These are phyloP conservation scores for Xylaria curta DNA, from an alignment of 495 filamentous ascomycete genomes.

Conservation along the genomic window DNA sequence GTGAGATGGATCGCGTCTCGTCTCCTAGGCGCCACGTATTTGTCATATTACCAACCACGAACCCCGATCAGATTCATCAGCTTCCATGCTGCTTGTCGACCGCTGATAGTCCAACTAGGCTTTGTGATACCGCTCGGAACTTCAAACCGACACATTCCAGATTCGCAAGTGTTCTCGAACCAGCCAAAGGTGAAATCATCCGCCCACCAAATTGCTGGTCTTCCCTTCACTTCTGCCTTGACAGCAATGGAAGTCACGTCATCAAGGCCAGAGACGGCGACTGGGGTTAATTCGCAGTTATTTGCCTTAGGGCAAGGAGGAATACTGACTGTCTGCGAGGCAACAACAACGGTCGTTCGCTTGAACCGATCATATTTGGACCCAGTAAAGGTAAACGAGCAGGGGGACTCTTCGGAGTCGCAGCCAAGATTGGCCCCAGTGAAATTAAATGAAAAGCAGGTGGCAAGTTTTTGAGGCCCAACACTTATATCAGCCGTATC, in stretches of 20 bases:
- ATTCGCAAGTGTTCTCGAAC: constrained; percentile 48
- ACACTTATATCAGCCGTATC: constrained; percentile 46
- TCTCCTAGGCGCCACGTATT: constrained; percentile 13
- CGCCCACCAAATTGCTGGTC: constrained; percentile 47
- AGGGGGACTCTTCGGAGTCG: constrained; percentile 43
- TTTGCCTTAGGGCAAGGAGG: constrained; percentile 40
- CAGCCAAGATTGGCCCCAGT: constrained; percentile 49
- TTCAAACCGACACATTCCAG: constrained; percentile 46
- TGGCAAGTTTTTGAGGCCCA: constrained; percentile 38
- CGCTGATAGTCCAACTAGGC: constrained; percentile 24
- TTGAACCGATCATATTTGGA: constrained; percentile 37
- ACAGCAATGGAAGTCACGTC: constrained; percentile 50
- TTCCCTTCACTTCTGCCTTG: constrained; percentile 35
- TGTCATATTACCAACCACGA: constrained; percentile 30
- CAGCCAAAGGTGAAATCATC: constrained; percentile 53
- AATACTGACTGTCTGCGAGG: constrained; percentile 38
- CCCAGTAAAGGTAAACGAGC: constrained; percentile 48
- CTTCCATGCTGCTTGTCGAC: constrained; percentile 6
- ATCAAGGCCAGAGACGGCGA: constrained; percentile 43
- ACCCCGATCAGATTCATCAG: constrained; percentile 28
- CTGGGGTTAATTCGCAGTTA: constrained; percentile 44
- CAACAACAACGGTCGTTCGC: constrained; percentile 27
- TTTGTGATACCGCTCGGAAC: constrained; percentile 42
- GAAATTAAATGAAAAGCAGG: constrained; percentile 52
- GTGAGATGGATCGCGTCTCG: constrained; percentile 27